Percentiles rank a stretch among this genome's conserved stretches.
phyloP scores from a whole-genome alignment of 2,329 filamentous ascomycete species.

The Parasarocladium wereldwijsianum region DNA sequence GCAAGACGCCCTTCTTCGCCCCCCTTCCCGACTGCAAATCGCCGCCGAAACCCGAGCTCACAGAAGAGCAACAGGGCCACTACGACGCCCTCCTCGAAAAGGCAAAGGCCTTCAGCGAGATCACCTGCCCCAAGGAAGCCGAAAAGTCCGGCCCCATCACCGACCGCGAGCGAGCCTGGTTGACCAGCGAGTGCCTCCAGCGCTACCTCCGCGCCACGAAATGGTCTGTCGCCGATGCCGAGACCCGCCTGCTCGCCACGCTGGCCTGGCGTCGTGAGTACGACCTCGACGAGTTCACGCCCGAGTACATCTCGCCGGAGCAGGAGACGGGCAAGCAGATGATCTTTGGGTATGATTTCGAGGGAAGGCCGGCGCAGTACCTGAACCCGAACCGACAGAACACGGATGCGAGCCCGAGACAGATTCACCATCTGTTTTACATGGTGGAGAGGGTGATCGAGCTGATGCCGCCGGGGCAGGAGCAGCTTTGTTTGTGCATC shows the following conservation, averaged over 20 bases:
- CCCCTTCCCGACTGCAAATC: slow-evolving; percentile 46
- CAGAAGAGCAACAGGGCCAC: slow-evolving; percentile 63
- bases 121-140: slow-evolving; percentile 40
- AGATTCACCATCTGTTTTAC: slow-evolving; percentile 87
- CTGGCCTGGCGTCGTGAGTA: slow-evolving; percentile 86
- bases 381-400: slow-evolving; percentile 85
- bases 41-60: slow-evolving; percentile 42
- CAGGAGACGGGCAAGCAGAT: slow-evolving; percentile 96
- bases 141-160: slow-evolving; percentile 50
- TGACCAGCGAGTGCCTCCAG: slow-evolving; percentile 82
- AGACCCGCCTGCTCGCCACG: slow-evolving; percentile 67
- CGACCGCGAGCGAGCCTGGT: slow-evolving; percentile 73
- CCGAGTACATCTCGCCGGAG: slow-evolving; percentile 82
- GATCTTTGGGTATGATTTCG: slow-evolving; percentile 72
- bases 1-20: slow-evolving; percentile 40
- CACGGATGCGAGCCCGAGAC: slow-evolving; percentile 70
- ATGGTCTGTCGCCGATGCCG: slow-evolving; percentile 64
- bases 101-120: slow-evolving; percentile 55
- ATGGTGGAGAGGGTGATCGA: slow-evolving; percentile 89
- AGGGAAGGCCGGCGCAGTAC: slow-evolving; percentile 79
- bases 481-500: slow-evolving; percentile 75
- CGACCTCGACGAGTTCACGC: slow-evolving; percentile 61
- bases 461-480: slow-evolving; percentile 73
- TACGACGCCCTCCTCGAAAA: slow-evolving; percentile 63
- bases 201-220: slow-evolving; percentile 90